Evolutionary conservation across 2,329 filamentous ascomycete genomes (phyloP), one percentile per base, ranked within the genome.

Genomic region (Ilyonectria mors-panacis): DNA sequence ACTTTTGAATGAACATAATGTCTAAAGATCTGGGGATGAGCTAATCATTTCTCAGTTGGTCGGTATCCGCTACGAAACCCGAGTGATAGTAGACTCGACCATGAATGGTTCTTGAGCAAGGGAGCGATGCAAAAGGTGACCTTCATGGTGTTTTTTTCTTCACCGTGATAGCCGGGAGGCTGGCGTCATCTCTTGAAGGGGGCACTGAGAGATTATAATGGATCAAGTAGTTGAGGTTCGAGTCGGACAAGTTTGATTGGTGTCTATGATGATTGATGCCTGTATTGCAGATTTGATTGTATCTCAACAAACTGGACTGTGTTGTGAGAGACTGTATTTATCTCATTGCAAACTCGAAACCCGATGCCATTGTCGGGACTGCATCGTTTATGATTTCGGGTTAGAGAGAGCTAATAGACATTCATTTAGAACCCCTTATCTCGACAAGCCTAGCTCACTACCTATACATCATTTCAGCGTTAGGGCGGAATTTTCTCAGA

Each of bases 61-160:
- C 63, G 12, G 50, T 61, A 17, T 65, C 56, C 9, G 63, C 33
- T 26, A 61, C 33, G 15, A 65, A 65, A 33, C 63, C 63, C 7
- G 39, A 56, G 50, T 56, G 17, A 56, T 54, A 26, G 26, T 26
- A 6, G 37, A 39, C 37, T 39, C 37, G 4, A 39, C 37, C 37
- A 39, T 39, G 15, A 39, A 6, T 39, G 37, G 37, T 1, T 39
- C 13, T 15, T 39, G 37, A 5, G 12, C 37, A 15, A 39, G 37
- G 37, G 37, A 39, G 37, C 37, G 37, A 39, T 39, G 37, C 12
- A 39, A 15, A 39, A 39, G 37, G 15, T 39, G 37, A 17, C 15
- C 3, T 17, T 39, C 15, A 6, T 3, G 37, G 37, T 15, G 10
- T 13, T 3, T 5, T 5, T 39, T 39, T 26, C 37, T 39, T 39